A percentile compares a stretch with the other conserved stretches of the same genome.
Conservation (phyloP, 2,329 filamentous ascomycete genomes). For the Ophiostoma pallidulum region DNA sequence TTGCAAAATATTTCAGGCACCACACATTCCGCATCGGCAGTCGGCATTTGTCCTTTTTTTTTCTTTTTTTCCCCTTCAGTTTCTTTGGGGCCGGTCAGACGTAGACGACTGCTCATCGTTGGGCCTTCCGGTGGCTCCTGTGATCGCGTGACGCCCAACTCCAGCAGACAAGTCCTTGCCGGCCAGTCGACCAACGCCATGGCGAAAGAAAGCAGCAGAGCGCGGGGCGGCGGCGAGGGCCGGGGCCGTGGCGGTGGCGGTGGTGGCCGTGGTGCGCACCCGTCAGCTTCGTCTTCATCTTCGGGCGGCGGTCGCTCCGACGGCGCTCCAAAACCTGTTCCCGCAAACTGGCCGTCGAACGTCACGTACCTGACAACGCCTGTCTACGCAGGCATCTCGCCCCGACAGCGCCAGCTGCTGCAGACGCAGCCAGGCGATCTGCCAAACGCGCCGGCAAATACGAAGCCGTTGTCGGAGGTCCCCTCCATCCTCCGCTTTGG, state of each 20-base stretch:
- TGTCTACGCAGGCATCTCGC: slow-evolving; percentile 36
- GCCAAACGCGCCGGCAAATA: neutral
- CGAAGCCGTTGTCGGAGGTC: slow-evolving; percentile 7
- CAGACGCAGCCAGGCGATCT: slow-evolving; percentile 22
- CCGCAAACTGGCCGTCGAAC: slow-evolving; percentile 49
- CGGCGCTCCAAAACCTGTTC: slow-evolving; percentile 18
- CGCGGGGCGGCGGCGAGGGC: neutral
- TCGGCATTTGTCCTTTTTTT: no score
- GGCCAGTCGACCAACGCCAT: neutral
- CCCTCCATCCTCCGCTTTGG: slow-evolving; percentile 23
- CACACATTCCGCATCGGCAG: neutral
- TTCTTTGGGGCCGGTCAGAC: no score
- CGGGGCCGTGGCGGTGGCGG: neutral
- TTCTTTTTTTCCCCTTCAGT: no score
- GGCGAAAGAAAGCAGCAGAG: neutral
- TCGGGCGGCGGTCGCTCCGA: neutral
- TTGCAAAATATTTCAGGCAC: neutral
- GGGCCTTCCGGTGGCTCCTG: no score
- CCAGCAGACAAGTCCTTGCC: no score
- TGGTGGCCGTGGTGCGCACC: neutral
- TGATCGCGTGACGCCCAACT: no score
- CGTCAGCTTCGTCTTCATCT: no score
- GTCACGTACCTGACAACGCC: slow-evolving; percentile 45
- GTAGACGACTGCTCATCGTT: no score
- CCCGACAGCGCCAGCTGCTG: slow-evolving; percentile 31